Evolutionary conservation across 495 filamentous ascomycete genomes (phyloP), one percentile per base, ranked within the genome.

Genomic region (Aspergillus cavernicola): DNA sequence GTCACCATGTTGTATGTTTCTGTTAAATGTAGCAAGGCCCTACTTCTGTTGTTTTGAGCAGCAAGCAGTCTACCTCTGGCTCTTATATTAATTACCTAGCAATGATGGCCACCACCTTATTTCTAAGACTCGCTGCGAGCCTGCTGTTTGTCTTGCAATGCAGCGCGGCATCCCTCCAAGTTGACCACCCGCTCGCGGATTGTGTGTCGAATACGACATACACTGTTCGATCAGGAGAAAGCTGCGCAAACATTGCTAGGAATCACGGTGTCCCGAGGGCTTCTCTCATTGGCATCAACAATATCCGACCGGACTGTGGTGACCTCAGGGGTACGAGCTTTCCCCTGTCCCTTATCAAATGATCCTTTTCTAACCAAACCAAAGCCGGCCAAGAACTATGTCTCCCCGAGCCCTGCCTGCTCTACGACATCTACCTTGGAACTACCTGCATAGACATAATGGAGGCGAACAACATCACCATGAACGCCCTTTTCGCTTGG

Each of bases 341-440:
- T 13, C 20, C n/a, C 6, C 0, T 19, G 1, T 20, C 13, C 16
- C 20, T 6, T 46, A 13, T 18, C 41, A 15, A n/a, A 13, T 43
- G 8, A 15, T 16, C 19, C 20, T 2, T 15, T 8, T 19, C 33
- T 47, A 23, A 47, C 18, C 24, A 18, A 3, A 15, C 4, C 0
- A 6, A 9, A 54, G 52, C 32, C 12, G 52, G 52, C 23, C 42
- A 54, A 6, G 26, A 39, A 2, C 13, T 54, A 1, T 54, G 52
- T 20, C 19, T 54, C 1, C 52, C 52, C 0, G 32, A 47, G 6
- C 16, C 52, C 12, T 54, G 52, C 12, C 16, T 28, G 16, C 52
- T 54, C 5, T 38, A 15, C 19, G 24, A 35, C 6, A 26, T 54
- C 2, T 5, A 12, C 8, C 9, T 16, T 5, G 52, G 40, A 12